Evolutionary conservation across 495 filamentous ascomycete genomes (phyloP), one percentile per base, ranked within the genome.

Genomic region (Podospora australis): DNA sequence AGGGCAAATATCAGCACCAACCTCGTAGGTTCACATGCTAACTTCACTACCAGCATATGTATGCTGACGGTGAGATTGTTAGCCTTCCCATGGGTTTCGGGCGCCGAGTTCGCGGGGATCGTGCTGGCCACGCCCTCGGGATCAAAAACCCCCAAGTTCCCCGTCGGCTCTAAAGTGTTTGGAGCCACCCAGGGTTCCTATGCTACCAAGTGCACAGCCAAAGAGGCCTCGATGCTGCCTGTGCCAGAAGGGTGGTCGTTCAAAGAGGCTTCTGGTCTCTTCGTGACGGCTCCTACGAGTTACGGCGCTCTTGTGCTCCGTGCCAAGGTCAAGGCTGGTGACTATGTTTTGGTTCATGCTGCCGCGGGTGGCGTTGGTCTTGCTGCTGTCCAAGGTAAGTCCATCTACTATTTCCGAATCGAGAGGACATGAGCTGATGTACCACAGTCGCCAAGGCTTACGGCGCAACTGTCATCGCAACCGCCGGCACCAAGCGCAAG

Each of bases 311-410:
- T 97, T 2, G 88, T 94, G 19, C 77, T 80, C 11, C 72, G 91
- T 24, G 91, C 88, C 0, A 75, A 79, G 8, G 70, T 96, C 11
- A 83, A 87, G 63, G 64, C 73, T 2, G 89, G 88, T 0, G 91
- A 97, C 51, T 88, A 75, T 64, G 91, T 97, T 3, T 79, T 97
- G 17, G 79, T 97, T 11, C 90, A 97, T 68, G 91, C 91, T 10
- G 91, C 88, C 0, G 91, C 91, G 0, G 91, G 91, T 2, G 91
- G 91, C 2, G 91, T 96, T 0, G 91, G 91, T 2, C 67, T 97
- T 11, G 87, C 90, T 16, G 91, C 91, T 14, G 88, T 97, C 25
- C 91, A 97, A 58, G 78, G 65, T 68, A 11, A 3, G 65, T 55
- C 8, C 4, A 6, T 6, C 9, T 13, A 17, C 4, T 21, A 9